Conservation (phyloP, 108 stramenopile genomes). For the Pseudonitzschia multistriata region DNA sequence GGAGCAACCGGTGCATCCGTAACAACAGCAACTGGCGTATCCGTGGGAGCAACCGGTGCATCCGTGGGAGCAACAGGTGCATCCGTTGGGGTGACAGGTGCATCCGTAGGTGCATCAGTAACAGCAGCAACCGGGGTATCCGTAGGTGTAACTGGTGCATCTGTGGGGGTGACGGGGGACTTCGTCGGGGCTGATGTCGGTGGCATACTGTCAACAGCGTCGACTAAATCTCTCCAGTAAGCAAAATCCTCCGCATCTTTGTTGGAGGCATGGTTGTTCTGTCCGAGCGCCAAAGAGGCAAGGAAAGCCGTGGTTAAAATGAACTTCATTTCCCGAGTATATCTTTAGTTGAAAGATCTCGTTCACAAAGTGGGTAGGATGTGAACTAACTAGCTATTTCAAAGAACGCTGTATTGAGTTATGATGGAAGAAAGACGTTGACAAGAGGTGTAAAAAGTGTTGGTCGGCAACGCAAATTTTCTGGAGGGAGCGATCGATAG, state of each 20-base stretch:
- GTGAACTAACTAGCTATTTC: background rate
- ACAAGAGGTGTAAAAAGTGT: background rate
- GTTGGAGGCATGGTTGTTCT: background rate
- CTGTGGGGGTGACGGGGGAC: constrained; percentile 4
- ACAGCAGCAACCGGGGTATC: constrained; percentile 4
- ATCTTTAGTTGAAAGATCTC: background rate
- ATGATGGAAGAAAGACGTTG: background rate
- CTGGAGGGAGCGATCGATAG: background rate
- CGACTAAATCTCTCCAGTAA: constrained; percentile 15
- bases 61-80: constrained; percentile 15
- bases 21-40: constrained; percentile 13
- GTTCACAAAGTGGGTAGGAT: background rate
- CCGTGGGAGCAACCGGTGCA: constrained; percentile 18
- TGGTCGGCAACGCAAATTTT: too few relatives aligned
- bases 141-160: constrained; percentile 5
- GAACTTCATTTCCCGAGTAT: constrained; percentile 9
- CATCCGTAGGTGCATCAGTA: constrained; percentile 21
- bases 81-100: constrained; percentile 10
- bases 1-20: constrained; percentile 13
- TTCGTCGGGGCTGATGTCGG: background rate
- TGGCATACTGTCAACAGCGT: background rate
- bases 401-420: background rate
- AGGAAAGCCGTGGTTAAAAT: constrained; percentile 1
- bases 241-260: constrained; percentile 9
- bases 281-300: constrained; percentile 10